Conservation (phyloP, 352 stramenopile species). For the Globisporangium alternatum region DNA sequence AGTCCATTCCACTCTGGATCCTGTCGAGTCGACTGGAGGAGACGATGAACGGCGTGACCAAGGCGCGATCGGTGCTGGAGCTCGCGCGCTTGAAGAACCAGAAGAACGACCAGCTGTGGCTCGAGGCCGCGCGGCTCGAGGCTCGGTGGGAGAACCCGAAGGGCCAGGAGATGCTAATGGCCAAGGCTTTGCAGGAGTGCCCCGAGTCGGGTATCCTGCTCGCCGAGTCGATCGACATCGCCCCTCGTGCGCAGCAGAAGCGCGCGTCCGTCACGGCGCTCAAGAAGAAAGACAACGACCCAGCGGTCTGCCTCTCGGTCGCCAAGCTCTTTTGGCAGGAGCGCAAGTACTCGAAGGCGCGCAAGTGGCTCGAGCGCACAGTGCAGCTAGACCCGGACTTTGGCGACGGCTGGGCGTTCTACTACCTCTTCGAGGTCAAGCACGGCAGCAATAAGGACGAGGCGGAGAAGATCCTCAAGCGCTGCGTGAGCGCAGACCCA, state of each 20-base stretch:
- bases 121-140: constrained; percentile 96
- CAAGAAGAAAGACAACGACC: constrained; percentile 97
- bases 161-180: constrained; percentile 94
- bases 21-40: constrained; percentile 94
- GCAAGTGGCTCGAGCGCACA: constrained; percentile 98
- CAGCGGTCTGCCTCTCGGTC: constrained; percentile 95
- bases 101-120: constrained; percentile 93
- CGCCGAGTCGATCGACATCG: constrained; percentile 94
- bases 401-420: constrained; percentile 97
- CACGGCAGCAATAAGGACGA: constrained; percentile 72
- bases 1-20: constrained; percentile 93
- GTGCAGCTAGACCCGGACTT: constrained; percentile 94
- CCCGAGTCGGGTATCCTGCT: constrained; percentile 94
- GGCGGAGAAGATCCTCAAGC: constrained; percentile 82
- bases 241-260: constrained; percentile 95
- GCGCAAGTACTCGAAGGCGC: constrained; percentile 93
- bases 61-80: constrained; percentile 97
- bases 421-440: constrained; percentile 97
- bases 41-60: constrained; percentile 87
- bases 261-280: constrained; percentile 94
- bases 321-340: constrained; percentile 96
- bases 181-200: constrained; percentile 97
- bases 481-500: constrained; percentile 90
- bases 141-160: constrained; percentile 90
- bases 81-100: constrained; percentile 94